Base-by-base conservation (phyloP, 257 asterid genomes). In the Plantago ovata region DNA sequence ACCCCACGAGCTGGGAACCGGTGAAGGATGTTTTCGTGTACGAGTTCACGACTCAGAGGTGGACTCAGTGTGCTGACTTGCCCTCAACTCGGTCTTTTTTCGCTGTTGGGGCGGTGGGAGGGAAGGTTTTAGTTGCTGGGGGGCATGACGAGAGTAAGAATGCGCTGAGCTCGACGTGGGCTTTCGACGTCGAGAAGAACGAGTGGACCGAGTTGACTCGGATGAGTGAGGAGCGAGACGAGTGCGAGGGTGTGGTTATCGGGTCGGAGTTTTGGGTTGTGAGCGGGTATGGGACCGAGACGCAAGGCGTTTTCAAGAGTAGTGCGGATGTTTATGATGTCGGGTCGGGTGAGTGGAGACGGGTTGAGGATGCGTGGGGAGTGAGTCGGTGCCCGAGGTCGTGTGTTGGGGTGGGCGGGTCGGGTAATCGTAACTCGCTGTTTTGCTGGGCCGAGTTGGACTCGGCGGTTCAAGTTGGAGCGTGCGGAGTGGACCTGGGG, bases 131-230 rank as follows among this genome's bases (percentile, higher is more conserved):
- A 1, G 75, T 91, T 4, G 98, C 95, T 6, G 98, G 98, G 6
- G 98, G 98, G 0, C 98, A 91, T 60, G 98, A 91, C 42, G 95
- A 74, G 82, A 77, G 81, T 71, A 91, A 91, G 58, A 91, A 91
- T 74, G 98, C 98, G 0, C 19, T 83, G 82, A 74, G 20, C 0
- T 66, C 90, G 11, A 74, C 86, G 39, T 85, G 93, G 96, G 69
- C 58, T 0, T 74, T 67, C 19, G 90, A 85, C 5, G n/a, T 85
- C 0, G 51, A 60, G 2, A 16, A 24, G 53, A 59, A 80, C 49
- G 77, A 67, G 77, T 91, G 98, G 98, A 33, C 65, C 0, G 94
- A 87, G 76, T 64, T 87, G 79, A 32, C 67, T 3, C 13, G 59
- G 65, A 91, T 91, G 96, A 67, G 76, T 0, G 94, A 85, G 79